These are phyloP conservation scores for Aspergillus sclerotioniger DNA, from an alignment of 495 filamentous ascomycete species.

Conservation along the genomic window DNA sequence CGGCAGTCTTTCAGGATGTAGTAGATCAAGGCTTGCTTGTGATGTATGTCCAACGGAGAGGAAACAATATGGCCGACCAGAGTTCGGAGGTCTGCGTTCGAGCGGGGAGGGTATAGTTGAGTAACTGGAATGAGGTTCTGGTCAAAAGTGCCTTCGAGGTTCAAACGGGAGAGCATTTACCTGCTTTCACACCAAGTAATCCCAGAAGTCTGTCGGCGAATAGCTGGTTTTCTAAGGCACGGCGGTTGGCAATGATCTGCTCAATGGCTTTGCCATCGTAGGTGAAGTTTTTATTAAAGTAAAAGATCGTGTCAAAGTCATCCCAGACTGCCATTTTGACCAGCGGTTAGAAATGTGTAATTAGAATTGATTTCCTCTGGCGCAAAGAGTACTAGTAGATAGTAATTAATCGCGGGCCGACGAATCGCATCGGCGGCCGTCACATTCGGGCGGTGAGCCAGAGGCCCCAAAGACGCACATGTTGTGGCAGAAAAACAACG, in stretches of 20 bases:
- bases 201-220: slow-evolving; percentile 74
- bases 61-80: slow-evolving; percentile 64
- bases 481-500: slow-evolving; percentile 40
- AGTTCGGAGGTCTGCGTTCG: slow-evolving; percentile 58
- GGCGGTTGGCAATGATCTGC: slow-evolving; percentile 60
- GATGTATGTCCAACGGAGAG: slow-evolving; percentile 58
- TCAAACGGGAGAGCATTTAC: slow-evolving; percentile 35
- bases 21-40: slow-evolving; percentile 76
- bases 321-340: slow-evolving; percentile 44
- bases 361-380: neutral
- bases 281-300: slow-evolving; percentile 57
- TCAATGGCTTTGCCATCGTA: slow-evolving; percentile 58
- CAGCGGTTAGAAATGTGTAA: neutral
- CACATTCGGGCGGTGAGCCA: slow-evolving; percentile 24
- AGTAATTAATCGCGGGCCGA: slow-evolving; percentile 8
- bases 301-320: slow-evolving; percentile 64
- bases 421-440: slow-evolving; percentile 11
- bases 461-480: slow-evolving; percentile 6
- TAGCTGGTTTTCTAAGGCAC: slow-evolving; percentile 60
- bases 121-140: slow-evolving; percentile 36
- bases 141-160: slow-evolving; percentile 4
- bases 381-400: neutral
- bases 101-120: slow-evolving; percentile 67
- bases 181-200: slow-evolving; percentile 65
- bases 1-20: slow-evolving; percentile 77